Evolutionary conservation across 148 eudicot genomes (phyloP).

Genomic region (Amaranthus palmeri): DNA sequence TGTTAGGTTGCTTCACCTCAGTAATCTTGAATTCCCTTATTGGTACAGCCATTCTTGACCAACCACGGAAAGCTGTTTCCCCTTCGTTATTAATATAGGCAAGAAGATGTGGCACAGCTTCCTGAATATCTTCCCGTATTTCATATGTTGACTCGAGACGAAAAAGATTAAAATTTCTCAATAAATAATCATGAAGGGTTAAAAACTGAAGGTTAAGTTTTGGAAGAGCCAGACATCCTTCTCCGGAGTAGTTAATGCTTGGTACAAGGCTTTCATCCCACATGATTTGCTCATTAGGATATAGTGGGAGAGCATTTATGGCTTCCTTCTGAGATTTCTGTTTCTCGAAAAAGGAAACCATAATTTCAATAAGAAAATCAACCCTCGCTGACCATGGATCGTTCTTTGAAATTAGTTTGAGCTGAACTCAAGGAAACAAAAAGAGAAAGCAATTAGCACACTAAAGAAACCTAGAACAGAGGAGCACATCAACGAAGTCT

Average conservation of each 20-base stretch:
- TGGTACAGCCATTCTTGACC: slow-evolving; percentile 99
- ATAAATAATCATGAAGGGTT: slow-evolving; percentile 92
- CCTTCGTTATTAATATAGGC: slow-evolving; percentile 84
- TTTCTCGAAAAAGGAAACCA: slow-evolving; percentile 92
- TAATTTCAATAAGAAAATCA: slow-evolving; percentile 91
- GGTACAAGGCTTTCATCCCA: slow-evolving; percentile 99
- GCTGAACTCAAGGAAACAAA: slow-evolving; percentile 44
- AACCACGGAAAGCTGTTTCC: slow-evolving; percentile 94
- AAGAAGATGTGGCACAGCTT: slow-evolving; percentile 96
- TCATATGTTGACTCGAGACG: slow-evolving; percentile 99
- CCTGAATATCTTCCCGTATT: slow-evolving; percentile 97
- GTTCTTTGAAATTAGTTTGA: slow-evolving; percentile 75
- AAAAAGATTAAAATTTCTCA: slow-evolving; percentile 95
- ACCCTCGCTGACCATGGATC: slow-evolving; percentile 96
- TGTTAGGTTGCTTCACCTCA: slow-evolving; percentile 95
- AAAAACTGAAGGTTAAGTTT: slow-evolving; percentile 90
- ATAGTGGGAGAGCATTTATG: slow-evolving; percentile 93
- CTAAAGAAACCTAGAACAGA: slow-evolving; percentile 15
- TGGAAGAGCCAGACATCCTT: slow-evolving; percentile 97
- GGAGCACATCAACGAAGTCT: not conserved
- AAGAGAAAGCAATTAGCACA: slow-evolving; percentile 16
- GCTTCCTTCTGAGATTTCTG: slow-evolving; percentile 95
- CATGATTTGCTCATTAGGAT: slow-evolving; percentile 97
- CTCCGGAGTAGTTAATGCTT: slow-evolving; percentile 95
- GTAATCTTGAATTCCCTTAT: slow-evolving; percentile 65